Evolutionary conservation across 2,329 filamentous ascomycete species (phyloP).

Genomic region (Talaromyces sp.): DNA sequence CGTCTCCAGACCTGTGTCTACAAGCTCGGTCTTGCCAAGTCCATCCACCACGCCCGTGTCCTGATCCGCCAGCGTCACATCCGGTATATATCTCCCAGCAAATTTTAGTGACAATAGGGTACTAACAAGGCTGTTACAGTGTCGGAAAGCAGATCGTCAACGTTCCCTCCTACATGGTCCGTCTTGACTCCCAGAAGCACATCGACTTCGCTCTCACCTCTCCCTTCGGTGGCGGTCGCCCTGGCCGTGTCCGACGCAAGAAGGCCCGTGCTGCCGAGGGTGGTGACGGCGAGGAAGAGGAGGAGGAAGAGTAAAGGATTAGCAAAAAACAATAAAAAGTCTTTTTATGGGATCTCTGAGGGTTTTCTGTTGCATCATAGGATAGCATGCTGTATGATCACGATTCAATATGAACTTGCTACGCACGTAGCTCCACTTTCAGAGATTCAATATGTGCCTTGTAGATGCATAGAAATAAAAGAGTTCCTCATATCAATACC

Average conservation of each 20-base stretch:
- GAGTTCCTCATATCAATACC: too few species aligned
- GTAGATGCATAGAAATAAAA: neutral
- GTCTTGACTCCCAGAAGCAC: slow-evolving; percentile 99
- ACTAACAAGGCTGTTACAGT: slow-evolving; percentile 41
- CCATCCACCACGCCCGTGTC: slow-evolving; percentile 99
- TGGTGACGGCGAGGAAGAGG: slow-evolving; percentile 52
- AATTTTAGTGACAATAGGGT: neutral
- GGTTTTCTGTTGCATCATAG: slow-evolving; percentile 36
- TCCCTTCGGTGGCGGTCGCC: slow-evolving; percentile 94
- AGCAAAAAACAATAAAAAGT: slow-evolving; percentile 23
- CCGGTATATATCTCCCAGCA: slow-evolving; percentile 48
- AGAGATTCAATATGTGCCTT: neutral
- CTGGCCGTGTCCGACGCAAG: slow-evolving; percentile 98
- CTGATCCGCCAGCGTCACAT: slow-evolving; percentile 99
- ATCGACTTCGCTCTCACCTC: slow-evolving; percentile 98
- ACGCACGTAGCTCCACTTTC: slow-evolving; percentile 34
- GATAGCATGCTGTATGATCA: slow-evolving; percentile 39
- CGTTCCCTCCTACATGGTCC: slow-evolving; percentile 98
- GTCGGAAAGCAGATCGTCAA: slow-evolving; percentile 99
- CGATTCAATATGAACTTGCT: slow-evolving; percentile 32
- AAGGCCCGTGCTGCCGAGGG: slow-evolving; percentile 96
- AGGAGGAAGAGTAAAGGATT: slow-evolving; percentile 74
- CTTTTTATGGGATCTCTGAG: slow-evolving; percentile 35
- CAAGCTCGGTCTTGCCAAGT: slow-evolving; percentile 99
- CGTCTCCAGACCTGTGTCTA: slow-evolving; percentile 99